Evolutionary conservation across 345 rosid species (phyloP).

Genomic region (Murraya koenigii): DNA sequence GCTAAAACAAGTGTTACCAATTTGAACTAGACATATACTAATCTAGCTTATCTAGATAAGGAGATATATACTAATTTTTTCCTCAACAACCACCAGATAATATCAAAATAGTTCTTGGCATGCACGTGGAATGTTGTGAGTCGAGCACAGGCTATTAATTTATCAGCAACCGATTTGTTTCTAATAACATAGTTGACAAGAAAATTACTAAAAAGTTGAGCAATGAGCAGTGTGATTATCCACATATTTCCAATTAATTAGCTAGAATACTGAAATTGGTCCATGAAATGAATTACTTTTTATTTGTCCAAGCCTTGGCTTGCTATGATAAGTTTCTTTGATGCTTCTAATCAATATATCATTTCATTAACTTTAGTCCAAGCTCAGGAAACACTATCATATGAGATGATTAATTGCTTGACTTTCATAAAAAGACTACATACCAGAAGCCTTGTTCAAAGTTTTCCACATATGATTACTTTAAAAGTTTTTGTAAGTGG

Average conservation of each 20-base stretch:
- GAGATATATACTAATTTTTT: background rate
- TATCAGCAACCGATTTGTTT: too few relatives aligned
- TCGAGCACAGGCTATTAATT: background rate
- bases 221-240: background rate
- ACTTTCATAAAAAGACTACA: too few relatives aligned
- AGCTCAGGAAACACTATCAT: background rate
- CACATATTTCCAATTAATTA: background rate
- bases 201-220: background rate
- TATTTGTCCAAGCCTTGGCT: background rate
- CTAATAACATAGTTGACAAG: too few relatives aligned
- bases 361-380: background rate
- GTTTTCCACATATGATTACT: background rate
- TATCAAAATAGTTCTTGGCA: background rate
- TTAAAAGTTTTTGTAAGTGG: too few relatives aligned
- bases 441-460: too few relatives aligned
- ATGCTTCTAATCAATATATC: too few relatives aligned
- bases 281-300: too few relatives aligned
- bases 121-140: background rate
- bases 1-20: background rate
- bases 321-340: too few relatives aligned
- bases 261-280: background rate
- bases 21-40: background rate
- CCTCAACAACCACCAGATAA: too few relatives aligned
- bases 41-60: background rate
- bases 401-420: background rate